phyloP scores from a whole-genome alignment of 768 basidiomycete species.

The Peribolospora baueri region DNA sequence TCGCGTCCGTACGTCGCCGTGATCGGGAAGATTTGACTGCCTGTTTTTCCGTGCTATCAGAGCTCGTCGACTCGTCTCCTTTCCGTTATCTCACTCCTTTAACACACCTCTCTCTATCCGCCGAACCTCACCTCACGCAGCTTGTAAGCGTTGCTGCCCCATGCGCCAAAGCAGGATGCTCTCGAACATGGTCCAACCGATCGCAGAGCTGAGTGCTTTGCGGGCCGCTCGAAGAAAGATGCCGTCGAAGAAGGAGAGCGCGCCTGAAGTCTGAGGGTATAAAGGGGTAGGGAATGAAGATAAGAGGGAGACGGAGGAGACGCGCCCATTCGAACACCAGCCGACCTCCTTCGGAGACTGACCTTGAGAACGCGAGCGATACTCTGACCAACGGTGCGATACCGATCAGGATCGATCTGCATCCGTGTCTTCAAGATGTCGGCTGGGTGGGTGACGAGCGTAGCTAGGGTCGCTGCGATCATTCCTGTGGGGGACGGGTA shows the following conservation, averaged over 20 bases:
- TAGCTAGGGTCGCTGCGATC: constrained; percentile 59
- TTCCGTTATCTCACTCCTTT: no score
- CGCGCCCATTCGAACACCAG: no score
- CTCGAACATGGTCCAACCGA: constrained; percentile 82
- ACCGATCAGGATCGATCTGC: constrained; percentile 63
- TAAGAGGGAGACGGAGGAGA: not conserved
- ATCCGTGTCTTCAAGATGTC: constrained; percentile 44
- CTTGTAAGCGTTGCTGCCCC: no score
- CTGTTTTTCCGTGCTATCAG: no score
- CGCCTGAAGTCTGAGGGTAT: not conserved
- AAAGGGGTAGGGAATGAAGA: not conserved
- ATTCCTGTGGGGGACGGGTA: constrained; percentile 29
- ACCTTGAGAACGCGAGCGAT: constrained; percentile 44
- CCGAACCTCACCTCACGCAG: no score
- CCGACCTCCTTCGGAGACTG: constrained; percentile 11
- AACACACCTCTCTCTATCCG: no score
- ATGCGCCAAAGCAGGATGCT: not conserved
- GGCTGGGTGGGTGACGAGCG: constrained; percentile 52
- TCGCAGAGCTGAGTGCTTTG: constrained; percentile 67
- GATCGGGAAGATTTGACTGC: no score
- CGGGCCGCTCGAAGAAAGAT: constrained; percentile 54
- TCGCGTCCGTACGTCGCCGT: no score
- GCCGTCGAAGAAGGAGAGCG: constrained; percentile 41
- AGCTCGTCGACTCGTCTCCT: no score
- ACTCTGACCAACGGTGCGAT: constrained; percentile 46